These are phyloP conservation scores for Jackrogersella multiformis DNA, from an alignment of 495 filamentous ascomycete species.

Conservation along the genomic window DNA sequence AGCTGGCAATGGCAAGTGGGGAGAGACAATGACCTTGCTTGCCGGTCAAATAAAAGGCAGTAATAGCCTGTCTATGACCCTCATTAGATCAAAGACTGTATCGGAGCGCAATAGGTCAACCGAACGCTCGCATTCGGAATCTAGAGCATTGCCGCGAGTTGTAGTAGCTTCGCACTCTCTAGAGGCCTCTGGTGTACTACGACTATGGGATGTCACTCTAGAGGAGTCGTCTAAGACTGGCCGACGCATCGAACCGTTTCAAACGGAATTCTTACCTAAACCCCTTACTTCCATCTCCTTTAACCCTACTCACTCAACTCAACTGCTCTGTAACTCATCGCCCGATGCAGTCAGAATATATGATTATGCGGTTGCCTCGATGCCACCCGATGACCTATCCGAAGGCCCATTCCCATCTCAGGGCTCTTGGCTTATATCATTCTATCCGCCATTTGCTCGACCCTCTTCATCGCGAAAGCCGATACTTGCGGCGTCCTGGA, in stretches of 20 bases:
- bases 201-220: conserved; percentile 58
- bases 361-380: conserved; percentile 56
- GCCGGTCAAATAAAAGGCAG: conserved; percentile 68
- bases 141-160: conserved; percentile 43
- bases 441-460: conserved; percentile 73
- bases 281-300: conserved; percentile 76
- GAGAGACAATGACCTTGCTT: conserved; percentile 67
- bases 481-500: conserved; percentile 85
- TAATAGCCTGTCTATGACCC: conserved; percentile 71
- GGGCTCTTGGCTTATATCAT: conserved; percentile 72
- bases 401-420: conserved; percentile 60
- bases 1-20: conserved; percentile 66
- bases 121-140: conserved; percentile 47
- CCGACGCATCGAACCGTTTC: conserved; percentile 65
- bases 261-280: conserved; percentile 69
- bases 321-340: conserved; percentile 72
- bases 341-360: conserved; percentile 75
- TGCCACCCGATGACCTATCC: conserved; percentile 57
- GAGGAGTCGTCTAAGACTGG: conserved; percentile 48
- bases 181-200: conserved; percentile 68
- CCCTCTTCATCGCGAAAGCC: conserved; percentile 69
- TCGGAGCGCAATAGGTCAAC: conserved; percentile 48
- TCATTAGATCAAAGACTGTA: conserved; percentile 57
- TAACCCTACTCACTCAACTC: conserved; percentile 70
- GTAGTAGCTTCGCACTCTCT: conserved; percentile 67